Evolutionary conservation across 73 alveolate species (phyloP), one percentile per base, ranked within the genome.

Genomic region (Effrenium voratum): DNA sequence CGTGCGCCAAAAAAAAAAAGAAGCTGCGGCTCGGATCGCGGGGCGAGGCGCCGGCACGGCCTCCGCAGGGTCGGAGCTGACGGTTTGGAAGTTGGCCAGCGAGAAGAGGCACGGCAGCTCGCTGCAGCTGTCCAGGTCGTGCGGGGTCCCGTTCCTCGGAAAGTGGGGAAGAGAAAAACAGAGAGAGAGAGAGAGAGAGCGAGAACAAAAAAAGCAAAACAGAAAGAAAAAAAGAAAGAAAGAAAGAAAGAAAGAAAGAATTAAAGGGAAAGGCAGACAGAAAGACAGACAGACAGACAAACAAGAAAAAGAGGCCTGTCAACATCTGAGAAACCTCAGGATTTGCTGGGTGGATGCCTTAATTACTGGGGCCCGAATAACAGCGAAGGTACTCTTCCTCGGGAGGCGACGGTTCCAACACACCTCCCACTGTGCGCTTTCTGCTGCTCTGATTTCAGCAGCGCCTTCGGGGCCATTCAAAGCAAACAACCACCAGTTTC

Each of bases 61-160:
- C 59, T 40, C 52, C 38, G 2, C 60, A 22, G 87, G 60, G 28
- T 76, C 52, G 41, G 26, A 40, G 43, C 87, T 43, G 38, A 76
- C 57, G 87, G 87, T 43, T 36, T 15, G 87, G 40, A 76, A 41
- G 41, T 24, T 41, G 24, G 30, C 45, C 87, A 76, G 60, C 10
- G 60, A 43, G 87, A 76, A 76, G 57, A 76, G 60, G 60, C 87
- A 76, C 59, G 2, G 16, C 41, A 32, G 10, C 26, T 36, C 87
- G 45, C 87, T 76, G 59, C 87, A 76, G 87, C 60, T 40, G 60
- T 76, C 87, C 28, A 76, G 52, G 57, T 76, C 87, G 43, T 76
- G 52, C 8, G 87, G 87, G 19, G 30, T 40, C 0, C 87, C 87
- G 60, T 76, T 76, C 87, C 87, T 76, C 41, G 5, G 87, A 24